Conservation (phyloP, 1,139 yeast species). For the Yamadazyma songkhlaensis region DNA sequence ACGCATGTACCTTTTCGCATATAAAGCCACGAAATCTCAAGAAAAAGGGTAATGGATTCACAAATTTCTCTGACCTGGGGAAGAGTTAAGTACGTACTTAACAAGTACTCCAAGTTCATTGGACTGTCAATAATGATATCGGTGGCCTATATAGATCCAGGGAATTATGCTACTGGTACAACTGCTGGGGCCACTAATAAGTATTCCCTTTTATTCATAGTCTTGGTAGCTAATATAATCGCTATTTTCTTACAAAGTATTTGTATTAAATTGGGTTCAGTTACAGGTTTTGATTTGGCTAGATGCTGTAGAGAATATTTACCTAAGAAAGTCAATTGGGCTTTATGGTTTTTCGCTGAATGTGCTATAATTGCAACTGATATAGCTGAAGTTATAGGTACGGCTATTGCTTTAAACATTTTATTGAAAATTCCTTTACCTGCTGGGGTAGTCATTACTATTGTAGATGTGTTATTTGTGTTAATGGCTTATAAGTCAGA, state of each 20-base stretch:
- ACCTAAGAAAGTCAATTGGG: slow-evolving; percentile 57
- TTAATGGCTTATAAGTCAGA: slow-evolving; percentile 75
- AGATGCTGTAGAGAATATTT: slow-evolving; percentile 62
- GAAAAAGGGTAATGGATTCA: no score
- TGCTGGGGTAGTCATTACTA: slow-evolving; percentile 74
- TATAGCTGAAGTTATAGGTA: slow-evolving; percentile 83
- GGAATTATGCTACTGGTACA: slow-evolving; percentile 78
- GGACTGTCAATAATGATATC: slow-evolving; percentile 79
- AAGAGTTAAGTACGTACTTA: slow-evolving; percentile 9
- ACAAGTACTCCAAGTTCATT: slow-evolving; percentile 56
- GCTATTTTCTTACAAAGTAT: slow-evolving; percentile 73
- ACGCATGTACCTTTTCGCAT: no score
- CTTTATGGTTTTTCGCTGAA: slow-evolving; percentile 69
- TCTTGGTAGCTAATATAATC: slow-evolving; percentile 63
- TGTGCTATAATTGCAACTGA: slow-evolving; percentile 82
- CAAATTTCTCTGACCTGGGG: background rate
- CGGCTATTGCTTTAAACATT: slow-evolving; percentile 80
- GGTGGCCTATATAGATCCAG: slow-evolving; percentile 84
- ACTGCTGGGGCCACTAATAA: slow-evolving; percentile 72
- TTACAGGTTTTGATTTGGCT: slow-evolving; percentile 76
- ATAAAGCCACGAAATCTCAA: no score
- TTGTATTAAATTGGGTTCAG: slow-evolving; percentile 75
- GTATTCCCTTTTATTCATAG: slow-evolving; percentile 63
- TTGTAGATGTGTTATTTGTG: slow-evolving; percentile 70
- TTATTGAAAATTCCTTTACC: slow-evolving; percentile 67